Evolutionary conservation across 1,139 yeast species (phyloP), one percentile per base, ranked within the genome.

Genomic region (Petasospora fabianii): DNA sequence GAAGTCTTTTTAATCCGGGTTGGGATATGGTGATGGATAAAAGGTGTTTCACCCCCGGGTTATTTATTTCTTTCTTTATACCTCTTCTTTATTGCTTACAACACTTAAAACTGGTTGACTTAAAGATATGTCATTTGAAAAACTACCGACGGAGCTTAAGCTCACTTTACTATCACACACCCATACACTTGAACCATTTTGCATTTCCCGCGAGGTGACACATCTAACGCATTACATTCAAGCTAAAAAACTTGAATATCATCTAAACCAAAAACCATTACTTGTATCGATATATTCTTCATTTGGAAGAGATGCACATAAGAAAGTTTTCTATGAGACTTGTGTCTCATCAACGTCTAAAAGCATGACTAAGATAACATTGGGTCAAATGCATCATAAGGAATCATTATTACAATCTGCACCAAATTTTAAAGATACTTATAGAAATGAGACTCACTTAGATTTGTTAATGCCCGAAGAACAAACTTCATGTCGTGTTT

Each of bases 111-210:
- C n/a, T n/a, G n/a, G n/a, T n/a, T n/a, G n/a, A n/a, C n/a, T 14
- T 19, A 15, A n/a, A 8, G 5, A 15, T 8, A 32, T 31, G 34
- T 16, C 13, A 20, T 39, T 44, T 22, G 15, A 34, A 1, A 5
- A 32, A n/a, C 43, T 44, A n/a, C 48, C 48, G 30, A 39, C 45
- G 27, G 48, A 44, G 39, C 24, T 44, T 21, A 31, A 41, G 35
- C 35, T 44, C 13, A 35, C 32, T 19, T 28, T 41, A 5, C 35
- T 44, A 5, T 44, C 48, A 3, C 48, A 44, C 30, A 24, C 35
- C 5, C 42, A 39, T 17, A 30, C n/a, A n/a, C n/a, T n/a, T n/a
- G n/a, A n/a, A 38, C n/a, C 38, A 45, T 12, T n/a, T 8, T 5
- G 34, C 29, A 5, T 30, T 44, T 24, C 24, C 43, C 20, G 6